These are phyloP conservation scores for Leishmania amazonensis DNA, from an alignment of 208 protist species.

Conservation along the genomic window DNA sequence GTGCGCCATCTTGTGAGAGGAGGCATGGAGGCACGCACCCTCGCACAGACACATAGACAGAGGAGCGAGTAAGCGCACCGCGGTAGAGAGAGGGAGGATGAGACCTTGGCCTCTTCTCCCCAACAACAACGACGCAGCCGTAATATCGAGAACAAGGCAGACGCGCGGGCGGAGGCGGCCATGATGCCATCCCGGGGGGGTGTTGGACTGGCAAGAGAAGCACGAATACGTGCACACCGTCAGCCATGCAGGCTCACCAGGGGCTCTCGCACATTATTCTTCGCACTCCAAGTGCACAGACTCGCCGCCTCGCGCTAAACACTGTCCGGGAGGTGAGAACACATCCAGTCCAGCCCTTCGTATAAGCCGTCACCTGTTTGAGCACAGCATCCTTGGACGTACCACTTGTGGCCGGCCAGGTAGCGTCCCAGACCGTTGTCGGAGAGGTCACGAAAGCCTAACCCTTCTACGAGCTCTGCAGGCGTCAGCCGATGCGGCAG, in stretches of 20 bases:
- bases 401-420: constrained; percentile 83
- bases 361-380: constrained; percentile 96
- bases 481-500: constrained; percentile 69
- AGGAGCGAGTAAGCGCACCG: constrained; percentile 12
- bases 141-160: constrained; percentile 55
- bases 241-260: not conserved
- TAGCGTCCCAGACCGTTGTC: constrained; percentile 33
- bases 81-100: constrained; percentile 62
- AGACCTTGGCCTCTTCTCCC: not conserved
- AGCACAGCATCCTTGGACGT: constrained; percentile 96
- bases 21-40: constrained; percentile 1
- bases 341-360: constrained; percentile 97
- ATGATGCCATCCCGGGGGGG: not conserved
- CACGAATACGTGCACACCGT: not conserved
- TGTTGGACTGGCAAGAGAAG: not conserved
- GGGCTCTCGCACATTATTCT: not conserved
- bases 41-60: not conserved
- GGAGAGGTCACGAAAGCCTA: constrained; percentile 52
- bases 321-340: constrained; percentile 58
- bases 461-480: constrained; percentile 54
- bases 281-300: not conserved
- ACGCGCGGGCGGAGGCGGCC: not conserved
- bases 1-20: not conserved
- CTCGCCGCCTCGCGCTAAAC: not conserved
- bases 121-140: constrained; percentile 32